Evolutionary conservation across 352 stramenopile genomes (phyloP).

Genomic region (Achlya hypogyna): DNA sequence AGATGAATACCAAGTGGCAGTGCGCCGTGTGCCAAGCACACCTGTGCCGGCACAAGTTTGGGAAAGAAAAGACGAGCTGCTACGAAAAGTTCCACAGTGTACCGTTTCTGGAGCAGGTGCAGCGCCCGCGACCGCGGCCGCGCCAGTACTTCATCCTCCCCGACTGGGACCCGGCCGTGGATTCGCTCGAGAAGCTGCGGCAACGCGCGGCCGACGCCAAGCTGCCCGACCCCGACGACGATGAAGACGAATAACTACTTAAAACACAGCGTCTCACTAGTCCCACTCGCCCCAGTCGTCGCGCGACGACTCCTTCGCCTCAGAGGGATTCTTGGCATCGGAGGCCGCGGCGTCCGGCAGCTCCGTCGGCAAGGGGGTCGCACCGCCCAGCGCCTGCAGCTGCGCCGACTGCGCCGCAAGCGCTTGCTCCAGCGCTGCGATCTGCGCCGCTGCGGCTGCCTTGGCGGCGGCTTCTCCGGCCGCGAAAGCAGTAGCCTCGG

Average conservation of each 20-base stretch:
- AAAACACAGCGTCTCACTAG: too few species aligned
- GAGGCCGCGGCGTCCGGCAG: background rate
- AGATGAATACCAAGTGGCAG: slow-evolving; percentile 2
- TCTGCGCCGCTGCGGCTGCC: background rate
- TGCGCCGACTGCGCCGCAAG: background rate
- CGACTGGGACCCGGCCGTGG: slow-evolving; percentile 17
- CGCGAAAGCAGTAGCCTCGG: background rate
- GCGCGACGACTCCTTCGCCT: background rate
- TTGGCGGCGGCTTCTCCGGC: background rate
- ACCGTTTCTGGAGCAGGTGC: background rate
- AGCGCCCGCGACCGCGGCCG: slow-evolving; percentile 1
- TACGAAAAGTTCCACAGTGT: slow-evolving; percentile 13
- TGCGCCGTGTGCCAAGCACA: slow-evolving; percentile 11
- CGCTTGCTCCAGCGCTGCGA: background rate
- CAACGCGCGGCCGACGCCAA: background rate
- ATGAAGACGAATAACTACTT: background rate
- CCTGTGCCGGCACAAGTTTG: slow-evolving; percentile 12
- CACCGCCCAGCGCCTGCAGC: background rate
- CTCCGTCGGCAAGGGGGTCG: background rate
- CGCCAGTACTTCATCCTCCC: slow-evolving; percentile 11
- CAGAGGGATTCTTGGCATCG: too few species aligned
- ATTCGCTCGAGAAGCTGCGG: slow-evolving; percentile 13
- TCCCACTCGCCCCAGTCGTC: slow-evolving; percentile 21
- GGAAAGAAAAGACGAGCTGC: slow-evolving; percentile 2
- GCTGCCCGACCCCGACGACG: background rate